Base-by-base conservation (phyloP, 1,284 basidiomycete species). In the Pseudozyma hubeiensis region DNA sequence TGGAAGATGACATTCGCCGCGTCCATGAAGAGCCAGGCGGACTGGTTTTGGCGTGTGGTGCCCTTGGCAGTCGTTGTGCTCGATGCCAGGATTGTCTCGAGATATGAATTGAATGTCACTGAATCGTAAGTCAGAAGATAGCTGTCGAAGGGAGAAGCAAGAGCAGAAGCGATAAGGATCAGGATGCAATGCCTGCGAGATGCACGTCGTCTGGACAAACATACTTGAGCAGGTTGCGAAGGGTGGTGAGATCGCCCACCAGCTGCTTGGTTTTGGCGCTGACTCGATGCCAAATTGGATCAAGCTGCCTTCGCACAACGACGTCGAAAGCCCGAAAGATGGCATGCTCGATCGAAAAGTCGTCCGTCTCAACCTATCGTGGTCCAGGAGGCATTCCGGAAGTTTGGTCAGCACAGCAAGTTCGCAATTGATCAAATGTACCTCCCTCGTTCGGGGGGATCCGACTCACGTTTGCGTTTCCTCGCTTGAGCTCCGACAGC, bases 251-350 rank as follows among this genome's bases (percentile, higher is more conserved):
- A 80, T 99, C 96, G 51, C 88, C 89, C 7, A 98, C 94, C 11
- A 98, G 89, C 69, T 94, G 92, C 80, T 94, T 94, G 0, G 94
- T 99, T 76, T 90, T 91, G 4, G 92, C 90, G 1, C 94, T 93
- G 30, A 97, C 93, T 84, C 93, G 93, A 85, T 99, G 94, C 97
- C 97, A 99, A 5, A 97, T 91, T 0, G 94, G 89, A 83, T 97
- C 93, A 5, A 99, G 89, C 78, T 94, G 93, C 45, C 90, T 89
- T 9, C 95, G 89, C 1, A 98, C 94, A 54, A 97, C 88, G 24
- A 90, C 87, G 80, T 99, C 96, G 81, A 99, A 99, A 1, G 92
- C 93, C 33, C 91, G 89, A 85, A 98, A 98, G 78, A 99, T 94
- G 0, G 94, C 93, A 77, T 93, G 96, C 80, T 97, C 93, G 48